Base-by-base conservation (phyloP, 2,329 filamentous ascomycete genomes). In the Sporothrix globosa region DNA sequence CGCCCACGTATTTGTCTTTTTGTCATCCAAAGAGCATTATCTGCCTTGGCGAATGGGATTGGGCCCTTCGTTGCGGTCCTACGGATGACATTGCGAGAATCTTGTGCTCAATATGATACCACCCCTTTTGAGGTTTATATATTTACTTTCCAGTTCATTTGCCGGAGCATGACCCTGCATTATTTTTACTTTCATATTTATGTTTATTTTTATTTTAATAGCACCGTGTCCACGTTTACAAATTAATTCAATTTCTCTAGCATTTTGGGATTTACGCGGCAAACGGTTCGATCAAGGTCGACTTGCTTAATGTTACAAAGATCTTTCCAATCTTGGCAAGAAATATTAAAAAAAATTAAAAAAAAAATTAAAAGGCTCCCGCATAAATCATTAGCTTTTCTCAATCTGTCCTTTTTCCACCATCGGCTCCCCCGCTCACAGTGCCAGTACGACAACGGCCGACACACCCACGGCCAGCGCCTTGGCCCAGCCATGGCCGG, bases 101-200 rank as follows among this genome's bases (percentile, higher is more conserved):
- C 41, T 14, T 21, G 34, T n/a, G 30, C 56, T 19, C 56, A 21
- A 44, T 61, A 60, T 41, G 56, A 60, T 60, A 60, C 56, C 56
- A 60, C 30, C 56, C 56, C 56, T 39, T 14, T 61, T 60, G 41
- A 10, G n/a, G 41, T 14, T 44, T 13, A 61, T 24, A 41, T 61
- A n/a, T 61, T 61, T 61, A 44, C 34, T 44, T 44, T 24, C 56
- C 44, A 48, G 17, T 58, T 6, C 14, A 39, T 34, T 53, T n/a
- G 9, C 21, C 50, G 14, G 34, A 24, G 4, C 7, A 5, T 13
- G 19, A 10, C 19, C 56, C 19, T 30, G 52, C 52, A 14, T 39
- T n/a, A 39, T n/a, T 58, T n/a, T 58, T 4, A n/a, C 39, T 6
- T 30, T 34, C n/a, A 11, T 1, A 7, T 56, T 56, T 10, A 53